Conservation (phyloP, 2,329 filamentous ascomycete species). For the Aspergillus intermedius region DNA sequence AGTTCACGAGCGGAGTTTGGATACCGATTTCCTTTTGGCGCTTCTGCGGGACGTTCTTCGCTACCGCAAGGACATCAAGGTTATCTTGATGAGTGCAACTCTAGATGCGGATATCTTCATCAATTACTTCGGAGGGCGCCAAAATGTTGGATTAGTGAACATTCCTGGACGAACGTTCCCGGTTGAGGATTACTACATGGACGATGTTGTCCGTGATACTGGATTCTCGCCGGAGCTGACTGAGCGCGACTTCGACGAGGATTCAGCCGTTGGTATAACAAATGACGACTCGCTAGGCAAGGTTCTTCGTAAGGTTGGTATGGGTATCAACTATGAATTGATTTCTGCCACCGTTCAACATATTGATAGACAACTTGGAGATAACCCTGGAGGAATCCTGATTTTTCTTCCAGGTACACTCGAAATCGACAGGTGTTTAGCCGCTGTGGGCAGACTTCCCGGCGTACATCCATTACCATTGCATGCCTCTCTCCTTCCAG, state of each 20-base stretch:
- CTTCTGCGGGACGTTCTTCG: slow-evolving; percentile 76
- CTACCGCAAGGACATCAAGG: slow-evolving; percentile 69
- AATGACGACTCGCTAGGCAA: slow-evolving; percentile 53
- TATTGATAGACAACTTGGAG: slow-evolving; percentile 70
- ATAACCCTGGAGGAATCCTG: slow-evolving; percentile 77
- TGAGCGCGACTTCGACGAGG: slow-evolving; percentile 28
- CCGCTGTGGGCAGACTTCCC: slow-evolving; percentile 57
- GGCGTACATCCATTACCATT: slow-evolving; percentile 75
- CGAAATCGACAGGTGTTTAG: slow-evolving; percentile 80
- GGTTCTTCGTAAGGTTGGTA: slow-evolving; percentile 65
- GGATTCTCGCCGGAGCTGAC: slow-evolving; percentile 52
- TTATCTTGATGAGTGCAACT: slow-evolving; percentile 94
- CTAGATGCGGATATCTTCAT: slow-evolving; percentile 82
- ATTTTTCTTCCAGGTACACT: slow-evolving; percentile 89
- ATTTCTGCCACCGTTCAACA: slow-evolving; percentile 71
- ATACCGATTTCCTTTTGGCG: slow-evolving; percentile 89
- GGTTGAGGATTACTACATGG: slow-evolving; percentile 81
- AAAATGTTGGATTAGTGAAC: slow-evolving; percentile 70
- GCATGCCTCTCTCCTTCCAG: slow-evolving; percentile 83
- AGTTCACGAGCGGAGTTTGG: slow-evolving; percentile 89
- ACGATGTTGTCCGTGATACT: slow-evolving; percentile 76
- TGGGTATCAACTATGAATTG: slow-evolving; percentile 85
- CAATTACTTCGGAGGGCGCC: slow-evolving; percentile 69
- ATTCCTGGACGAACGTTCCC: slow-evolving; percentile 86
- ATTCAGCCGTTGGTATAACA: slow-evolving; percentile 37